Evolutionary conservation across 768 basidiomycete species (phyloP).

Genomic region (Floccularia luteovirens): DNA sequence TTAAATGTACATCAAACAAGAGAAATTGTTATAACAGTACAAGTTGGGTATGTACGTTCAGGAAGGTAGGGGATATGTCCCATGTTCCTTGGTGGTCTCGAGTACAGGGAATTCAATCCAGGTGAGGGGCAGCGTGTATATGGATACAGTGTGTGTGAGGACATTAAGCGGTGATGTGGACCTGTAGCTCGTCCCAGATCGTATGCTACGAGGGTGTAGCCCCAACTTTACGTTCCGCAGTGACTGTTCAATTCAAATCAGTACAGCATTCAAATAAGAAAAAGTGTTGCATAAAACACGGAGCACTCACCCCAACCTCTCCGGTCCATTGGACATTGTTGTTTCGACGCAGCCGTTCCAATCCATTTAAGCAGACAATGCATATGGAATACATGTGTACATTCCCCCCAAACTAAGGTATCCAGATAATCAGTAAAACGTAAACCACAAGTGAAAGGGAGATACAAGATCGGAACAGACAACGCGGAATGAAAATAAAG

Average conservation of each 20-base stretch:
- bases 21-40: background rate
- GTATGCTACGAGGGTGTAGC: slow-evolving; percentile 1
- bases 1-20: slow-evolving; percentile 6
- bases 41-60: background rate
- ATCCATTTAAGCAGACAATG: slow-evolving; percentile 98
- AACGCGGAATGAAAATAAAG: no score
- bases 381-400: slow-evolving; percentile 97
- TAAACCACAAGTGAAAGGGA: background rate
- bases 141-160: background rate
- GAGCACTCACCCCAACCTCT: slow-evolving; percentile 77
- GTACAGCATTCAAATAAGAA: background rate
- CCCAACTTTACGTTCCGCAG: slow-evolving; percentile 9
- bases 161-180: background rate
- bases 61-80: background rate
- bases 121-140: background rate
- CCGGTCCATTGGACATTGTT: slow-evolving; percentile 98
- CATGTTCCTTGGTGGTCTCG: background rate
- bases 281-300: no score
- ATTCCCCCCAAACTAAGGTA: slow-evolving; percentile 99
- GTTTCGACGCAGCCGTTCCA: slow-evolving; percentile 80
- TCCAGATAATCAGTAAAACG: background rate
- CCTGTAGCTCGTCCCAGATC: background rate
- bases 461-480: background rate
- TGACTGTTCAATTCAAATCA: slow-evolving; percentile 2
- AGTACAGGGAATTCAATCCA: background rate